A percentile compares a stretch with the other conserved stretches of the same genome.
Evolutionary conservation across 176 grass and related monocot genomes (phyloP).

Genomic region (Microstegium vimineum): DNA sequence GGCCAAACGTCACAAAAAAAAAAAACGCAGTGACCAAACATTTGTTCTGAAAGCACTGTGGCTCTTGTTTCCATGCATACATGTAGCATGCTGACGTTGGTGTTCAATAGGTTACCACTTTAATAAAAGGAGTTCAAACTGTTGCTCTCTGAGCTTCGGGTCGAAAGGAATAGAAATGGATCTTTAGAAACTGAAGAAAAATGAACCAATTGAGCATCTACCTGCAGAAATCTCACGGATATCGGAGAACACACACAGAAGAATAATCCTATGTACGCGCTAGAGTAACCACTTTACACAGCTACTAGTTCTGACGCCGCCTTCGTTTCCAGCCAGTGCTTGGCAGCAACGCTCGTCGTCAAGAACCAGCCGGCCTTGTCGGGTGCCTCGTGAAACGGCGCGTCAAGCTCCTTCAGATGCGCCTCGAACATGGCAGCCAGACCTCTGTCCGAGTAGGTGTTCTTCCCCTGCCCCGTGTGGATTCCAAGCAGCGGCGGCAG

Average conservation of each 20-base stretch:
- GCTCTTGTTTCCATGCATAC: neutral
- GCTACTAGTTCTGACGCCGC: slow-evolving; percentile 40
- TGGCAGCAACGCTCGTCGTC: slow-evolving; percentile 74
- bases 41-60: neutral
- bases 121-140: too few relatives aligned
- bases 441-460: slow-evolving; percentile 50
- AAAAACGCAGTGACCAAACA: too few relatives aligned
- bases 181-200: neutral
- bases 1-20: too few relatives aligned
- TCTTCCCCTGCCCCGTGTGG: slow-evolving; percentile 76
- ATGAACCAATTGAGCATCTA: slow-evolving; percentile 20
- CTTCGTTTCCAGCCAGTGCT: slow-evolving; percentile 67
- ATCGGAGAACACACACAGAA: neutral
- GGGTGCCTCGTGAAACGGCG: slow-evolving; percentile 77
- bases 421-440: slow-evolving; percentile 55
- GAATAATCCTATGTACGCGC: slow-evolving; percentile 30
- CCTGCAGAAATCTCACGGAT: slow-evolving; percentile 14
- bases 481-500: slow-evolving; percentile 78
- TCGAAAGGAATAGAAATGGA: neutral
- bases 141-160: neutral
- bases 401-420: slow-evolving; percentile 66
- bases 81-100: neutral
- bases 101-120: neutral
- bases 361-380: slow-evolving; percentile 87
- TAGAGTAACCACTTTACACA: slow-evolving; percentile 24